Evolutionary conservation across 2,329 filamentous ascomycete species (phyloP).

Genomic region (Diplodia sapinea): DNA sequence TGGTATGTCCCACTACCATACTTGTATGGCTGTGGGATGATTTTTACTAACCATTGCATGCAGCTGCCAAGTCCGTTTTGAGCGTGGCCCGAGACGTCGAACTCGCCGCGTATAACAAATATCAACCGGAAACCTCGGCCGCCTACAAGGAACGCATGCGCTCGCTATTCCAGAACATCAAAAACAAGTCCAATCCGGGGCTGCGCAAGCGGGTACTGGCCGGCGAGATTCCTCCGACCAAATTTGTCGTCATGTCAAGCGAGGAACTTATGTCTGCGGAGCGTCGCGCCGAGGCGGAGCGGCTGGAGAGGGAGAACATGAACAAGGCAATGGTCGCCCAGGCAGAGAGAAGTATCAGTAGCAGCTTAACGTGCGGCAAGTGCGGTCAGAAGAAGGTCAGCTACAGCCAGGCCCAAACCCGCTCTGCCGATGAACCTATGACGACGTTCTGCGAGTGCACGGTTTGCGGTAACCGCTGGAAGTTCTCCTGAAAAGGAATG

Average conservation of each 20-base stretch:
- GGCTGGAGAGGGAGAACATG: conserved; percentile 90
- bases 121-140: conserved; percentile 69
- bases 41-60: conserved; percentile 27
- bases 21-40: background rate
- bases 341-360: conserved; percentile 87
- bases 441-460: conserved; percentile 63
- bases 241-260: conserved; percentile 84
- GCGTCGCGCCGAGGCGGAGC: conserved; percentile 75
- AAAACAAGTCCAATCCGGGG: conserved; percentile 83
- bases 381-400: conserved; percentile 94
- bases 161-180: conserved; percentile 92
- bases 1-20: conserved; percentile 42
- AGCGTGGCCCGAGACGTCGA: conserved; percentile 73
- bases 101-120: conserved; percentile 71
- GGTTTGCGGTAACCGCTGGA: conserved; percentile 59
- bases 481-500: conserved; percentile 47
- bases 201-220: conserved; percentile 77
- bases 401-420: conserved; percentile 95
- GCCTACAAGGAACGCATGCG: conserved; percentile 89
- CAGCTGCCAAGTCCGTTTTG: conserved; percentile 69
- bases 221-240: conserved; percentile 72
- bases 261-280: conserved; percentile 91
- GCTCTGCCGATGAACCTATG: conserved; percentile 89
- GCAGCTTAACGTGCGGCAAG: conserved; percentile 85
- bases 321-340: conserved; percentile 94